Base-by-base conservation (phyloP, 163 green algal genomes). In the Prototheca wickerhamii region DNA sequence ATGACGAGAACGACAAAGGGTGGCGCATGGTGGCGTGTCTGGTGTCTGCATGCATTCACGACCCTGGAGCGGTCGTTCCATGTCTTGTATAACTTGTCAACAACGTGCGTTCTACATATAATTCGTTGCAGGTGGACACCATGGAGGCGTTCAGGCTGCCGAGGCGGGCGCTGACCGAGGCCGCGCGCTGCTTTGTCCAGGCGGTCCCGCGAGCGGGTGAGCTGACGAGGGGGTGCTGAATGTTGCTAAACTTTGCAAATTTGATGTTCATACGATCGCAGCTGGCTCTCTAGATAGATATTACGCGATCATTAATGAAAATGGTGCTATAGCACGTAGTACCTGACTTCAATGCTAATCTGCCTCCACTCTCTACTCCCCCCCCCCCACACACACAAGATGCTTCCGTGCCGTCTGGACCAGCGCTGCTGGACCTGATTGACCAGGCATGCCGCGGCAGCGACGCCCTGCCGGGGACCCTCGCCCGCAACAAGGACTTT, bases 101-200 rank as follows among this genome's bases (percentile, higher is more conserved):
- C 40, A 53, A 60, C n/a, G 26, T 34, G 18, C 15, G 15, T 46
- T 6, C 43, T 42, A 7, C 5, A 26, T 23, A 10, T 18, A 8
- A 42, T 32, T 20, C 15, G 49, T n/a, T 35, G 34, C 55, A 70
- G 69, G 54, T 64, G 35, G 61, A 60, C 20, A 23, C 67, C 12
- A 70, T 72, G 51, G 76, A 76, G 17, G 73, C 73, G 0, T 83
- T 83, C 58, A 49, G 74, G 29, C 64, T 80, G 43, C 68, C 64
- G 6, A 32, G 61, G 18, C 68, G 69, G 52, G 37, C 31, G 0
- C 60, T 83, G 12, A 79, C 64, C 7, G 76, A 83, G 0, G 76
- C 72, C 15, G 76, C 76, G 3, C 62, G 71, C 53, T 74, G 72
- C 62, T 83, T 81, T 61, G 76, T 83, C 49, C 65, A 78, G 63